Conservation (phyloP, 1,284 basidiomycete genomes). For the Farysia itapuensis region DNA sequence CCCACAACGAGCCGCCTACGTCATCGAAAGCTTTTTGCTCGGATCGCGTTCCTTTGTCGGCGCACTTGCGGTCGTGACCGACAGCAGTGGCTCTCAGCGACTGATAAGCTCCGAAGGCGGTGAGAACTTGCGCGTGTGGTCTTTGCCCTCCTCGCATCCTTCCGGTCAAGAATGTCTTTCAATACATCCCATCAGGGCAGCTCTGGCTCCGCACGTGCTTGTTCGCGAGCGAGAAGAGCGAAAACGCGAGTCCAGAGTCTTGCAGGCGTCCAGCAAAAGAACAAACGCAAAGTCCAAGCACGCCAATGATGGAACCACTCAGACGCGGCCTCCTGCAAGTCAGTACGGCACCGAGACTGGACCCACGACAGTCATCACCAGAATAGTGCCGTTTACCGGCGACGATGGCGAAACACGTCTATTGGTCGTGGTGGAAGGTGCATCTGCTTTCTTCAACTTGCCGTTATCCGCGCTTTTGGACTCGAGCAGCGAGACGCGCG, state of each 20-base stretch:
- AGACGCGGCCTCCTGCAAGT: slow-evolving; percentile 7
- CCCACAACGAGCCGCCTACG: slow-evolving; percentile 32
- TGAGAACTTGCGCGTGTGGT: slow-evolving; percentile 37
- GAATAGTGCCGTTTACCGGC: slow-evolving; percentile 24
- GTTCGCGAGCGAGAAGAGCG: slow-evolving; percentile 38
- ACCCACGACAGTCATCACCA: slow-evolving; percentile 37
- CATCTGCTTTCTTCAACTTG: slow-evolving; percentile 42
- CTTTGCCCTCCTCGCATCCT: slow-evolving; percentile 3
- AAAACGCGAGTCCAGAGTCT: slow-evolving; percentile 19
- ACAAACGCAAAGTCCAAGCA: slow-evolving; percentile 26
- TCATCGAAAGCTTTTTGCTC: slow-evolving; percentile 48
- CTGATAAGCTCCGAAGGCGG: slow-evolving; percentile 50
- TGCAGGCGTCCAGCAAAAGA: slow-evolving; percentile 22
- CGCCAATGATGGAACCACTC: not conserved
- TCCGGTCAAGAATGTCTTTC: slow-evolving; percentile 19
- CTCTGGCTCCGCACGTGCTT: slow-evolving; percentile 19
- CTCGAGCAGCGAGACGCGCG: slow-evolving; percentile 6
- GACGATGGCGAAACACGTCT: slow-evolving; percentile 19
- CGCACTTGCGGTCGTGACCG: slow-evolving; percentile 30
- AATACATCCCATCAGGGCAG: slow-evolving; percentile 22
- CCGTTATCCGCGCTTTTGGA: slow-evolving; percentile 18
- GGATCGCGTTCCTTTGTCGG: slow-evolving; percentile 48
- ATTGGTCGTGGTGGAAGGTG: slow-evolving; percentile 44
- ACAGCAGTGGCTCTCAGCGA: slow-evolving; percentile 7
- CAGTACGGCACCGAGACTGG: slow-evolving; percentile 24